Evolutionary conservation across 179 eudicot genomes (phyloP).

Genomic region (Amaranthus tricolor): DNA sequence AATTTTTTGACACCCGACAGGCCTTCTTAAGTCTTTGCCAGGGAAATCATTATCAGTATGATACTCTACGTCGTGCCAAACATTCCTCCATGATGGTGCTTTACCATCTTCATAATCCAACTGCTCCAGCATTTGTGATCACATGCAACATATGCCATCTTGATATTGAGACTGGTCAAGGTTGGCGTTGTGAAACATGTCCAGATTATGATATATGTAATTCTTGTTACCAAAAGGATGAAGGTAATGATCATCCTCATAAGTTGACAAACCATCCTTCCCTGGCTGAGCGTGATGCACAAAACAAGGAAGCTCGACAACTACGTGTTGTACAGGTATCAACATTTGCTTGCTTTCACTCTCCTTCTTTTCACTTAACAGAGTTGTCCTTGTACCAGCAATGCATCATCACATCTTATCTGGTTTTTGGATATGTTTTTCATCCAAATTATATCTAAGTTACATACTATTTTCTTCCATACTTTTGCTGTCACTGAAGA

Average conservation of each 20-base stretch:
- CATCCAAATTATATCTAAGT: background rate
- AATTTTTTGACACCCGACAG: slow-evolving; percentile 57
- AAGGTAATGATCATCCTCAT: slow-evolving; percentile 88
- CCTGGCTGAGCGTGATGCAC: slow-evolving; percentile 81
- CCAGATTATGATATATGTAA: slow-evolving; percentile 94
- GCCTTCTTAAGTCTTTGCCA: slow-evolving; percentile 72
- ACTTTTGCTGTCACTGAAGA: background rate
- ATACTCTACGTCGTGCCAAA: slow-evolving; percentile 80
- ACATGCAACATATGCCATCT: slow-evolving; percentile 49
- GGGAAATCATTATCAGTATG: slow-evolving; percentile 71
- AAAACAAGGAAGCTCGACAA: slow-evolving; percentile 87
- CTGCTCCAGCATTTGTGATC: slow-evolving; percentile 19
- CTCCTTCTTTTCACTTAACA: background rate
- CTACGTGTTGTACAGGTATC: slow-evolving; percentile 80
- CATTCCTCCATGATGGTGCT: slow-evolving; percentile 91
- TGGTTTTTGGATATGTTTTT: background rate
- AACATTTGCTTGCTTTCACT: background rate
- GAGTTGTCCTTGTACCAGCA: background rate
- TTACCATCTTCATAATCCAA: slow-evolving; percentile 57
- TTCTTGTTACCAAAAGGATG: slow-evolving; percentile 76
- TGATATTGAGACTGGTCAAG: slow-evolving; percentile 29
- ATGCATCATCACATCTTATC: background rate
- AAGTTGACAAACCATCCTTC: slow-evolving; percentile 85
- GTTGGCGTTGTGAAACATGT: slow-evolving; percentile 60
- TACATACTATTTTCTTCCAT: background rate